Conservation (phyloP, 108 stramenopile species). For the Schizochytrium sp. region DNA sequence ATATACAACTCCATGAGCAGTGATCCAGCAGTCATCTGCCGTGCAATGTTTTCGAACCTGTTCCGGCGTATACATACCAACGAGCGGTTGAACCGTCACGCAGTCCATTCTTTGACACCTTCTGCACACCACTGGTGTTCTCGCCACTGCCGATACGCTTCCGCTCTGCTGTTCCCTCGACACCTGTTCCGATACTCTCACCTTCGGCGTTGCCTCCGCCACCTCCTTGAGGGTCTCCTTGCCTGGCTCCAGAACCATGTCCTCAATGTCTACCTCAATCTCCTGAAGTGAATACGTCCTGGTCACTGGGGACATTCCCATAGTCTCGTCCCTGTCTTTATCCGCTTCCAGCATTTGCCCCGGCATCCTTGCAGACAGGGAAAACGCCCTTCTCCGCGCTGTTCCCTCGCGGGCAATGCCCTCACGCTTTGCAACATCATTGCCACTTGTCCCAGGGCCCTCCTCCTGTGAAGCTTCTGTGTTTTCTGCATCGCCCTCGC, state of each 20-base stretch:
- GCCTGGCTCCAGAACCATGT: slow-evolving; percentile 49
- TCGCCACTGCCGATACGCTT: background rate
- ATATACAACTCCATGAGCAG: slow-evolving; percentile 72
- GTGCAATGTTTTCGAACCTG: slow-evolving; percentile 2
- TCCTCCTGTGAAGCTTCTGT: background rate
- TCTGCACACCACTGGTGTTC: background rate
- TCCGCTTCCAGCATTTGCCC: no score
- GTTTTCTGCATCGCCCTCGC: background rate
- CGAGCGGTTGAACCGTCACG: background rate
- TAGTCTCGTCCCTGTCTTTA: background rate
- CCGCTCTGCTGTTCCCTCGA: background rate
- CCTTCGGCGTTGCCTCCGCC: slow-evolving; percentile 17
- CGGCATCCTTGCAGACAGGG: no score
- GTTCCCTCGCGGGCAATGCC: no score
- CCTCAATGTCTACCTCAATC: slow-evolving; percentile 49
- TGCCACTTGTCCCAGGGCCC: no score
- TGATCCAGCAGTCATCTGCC: slow-evolving; percentile 55
- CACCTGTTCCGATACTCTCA: background rate
- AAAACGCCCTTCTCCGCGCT: no score
- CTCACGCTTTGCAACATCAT: no score
- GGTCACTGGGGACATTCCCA: background rate
- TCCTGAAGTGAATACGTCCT: background rate
- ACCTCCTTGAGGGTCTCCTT: slow-evolving; percentile 12
- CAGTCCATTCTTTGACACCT: slow-evolving; percentile 29
- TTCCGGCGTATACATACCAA: slow-evolving; percentile 51